Conservation (phyloP, 768 basidiomycete genomes). For the Lactarius psammicola region DNA sequence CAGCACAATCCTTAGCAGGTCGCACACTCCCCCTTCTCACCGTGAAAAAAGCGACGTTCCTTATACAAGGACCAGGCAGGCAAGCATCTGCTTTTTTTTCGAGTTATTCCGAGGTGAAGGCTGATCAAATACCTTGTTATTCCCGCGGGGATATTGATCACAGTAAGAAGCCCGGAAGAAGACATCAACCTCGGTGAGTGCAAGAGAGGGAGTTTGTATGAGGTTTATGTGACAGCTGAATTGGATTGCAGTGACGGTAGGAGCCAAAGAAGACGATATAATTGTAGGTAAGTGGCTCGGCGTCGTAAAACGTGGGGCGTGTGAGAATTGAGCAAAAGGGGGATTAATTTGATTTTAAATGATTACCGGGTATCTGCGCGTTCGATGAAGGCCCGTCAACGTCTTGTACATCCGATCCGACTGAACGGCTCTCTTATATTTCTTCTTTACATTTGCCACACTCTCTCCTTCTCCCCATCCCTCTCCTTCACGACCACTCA, state of each 20-base stretch:
- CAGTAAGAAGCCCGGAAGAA: conserved; percentile 19
- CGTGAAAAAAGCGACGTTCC: conserved; percentile 3
- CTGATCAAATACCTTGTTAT: conserved; percentile 16
- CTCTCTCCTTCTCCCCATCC: conserved; percentile 31
- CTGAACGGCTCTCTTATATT: conserved; percentile 38
- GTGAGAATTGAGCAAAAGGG: conserved; percentile 32
- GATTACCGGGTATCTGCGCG: conserved; percentile 25
- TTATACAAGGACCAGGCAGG: conserved; percentile 11
- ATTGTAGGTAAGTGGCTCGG: conserved; percentile 30
- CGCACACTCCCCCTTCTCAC: neutral
- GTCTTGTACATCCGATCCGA: conserved; percentile 7
- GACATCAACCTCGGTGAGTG: conserved; percentile 17
- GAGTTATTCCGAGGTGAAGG: conserved; percentile 11
- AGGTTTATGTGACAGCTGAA: neutral
- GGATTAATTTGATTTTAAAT: conserved; percentile 21
- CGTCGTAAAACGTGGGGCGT: conserved; percentile 45
- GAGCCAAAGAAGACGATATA: conserved; percentile 8
- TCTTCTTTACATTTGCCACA: conserved; percentile 31
- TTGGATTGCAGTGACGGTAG: conserved; percentile 4
- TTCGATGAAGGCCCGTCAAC: conserved; percentile 4
- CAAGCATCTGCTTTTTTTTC: neutral
- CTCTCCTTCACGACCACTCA: conserved; percentile 39
- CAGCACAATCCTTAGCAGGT: conserved; percentile 10
- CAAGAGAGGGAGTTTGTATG: neutral
- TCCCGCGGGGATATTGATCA: conserved; percentile 19